phyloP scores from a whole-genome alignment of 2,329 filamentous ascomycete genomes.

The Epichloe amarillans region DNA sequence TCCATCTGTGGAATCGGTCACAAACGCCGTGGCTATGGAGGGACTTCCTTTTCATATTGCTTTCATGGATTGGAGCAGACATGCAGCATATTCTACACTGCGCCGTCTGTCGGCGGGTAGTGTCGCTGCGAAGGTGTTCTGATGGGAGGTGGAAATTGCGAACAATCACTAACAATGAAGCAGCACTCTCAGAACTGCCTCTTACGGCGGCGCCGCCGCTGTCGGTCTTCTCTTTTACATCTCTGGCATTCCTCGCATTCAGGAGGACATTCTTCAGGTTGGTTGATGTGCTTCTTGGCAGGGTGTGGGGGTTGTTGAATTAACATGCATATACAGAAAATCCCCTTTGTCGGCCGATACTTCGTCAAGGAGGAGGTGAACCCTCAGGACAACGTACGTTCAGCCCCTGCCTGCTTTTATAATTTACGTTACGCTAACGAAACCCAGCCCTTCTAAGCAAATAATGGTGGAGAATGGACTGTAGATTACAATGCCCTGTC shows the following conservation, averaged over 20 bases:
- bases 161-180: background rate
- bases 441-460: constrained; percentile 27
- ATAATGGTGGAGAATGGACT: constrained; percentile 12
- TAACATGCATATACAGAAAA: constrained; percentile 26
- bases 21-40: background rate
- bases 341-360: constrained; percentile 38
- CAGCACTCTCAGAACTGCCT: constrained; percentile 21
- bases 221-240: constrained; percentile 46
- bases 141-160: background rate
- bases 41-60: background rate
- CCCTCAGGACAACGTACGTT: constrained; percentile 49
- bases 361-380: constrained; percentile 42
- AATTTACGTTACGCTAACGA: constrained; percentile 11
- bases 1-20: background rate
- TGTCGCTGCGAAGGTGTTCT: background rate
- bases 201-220: constrained; percentile 44
- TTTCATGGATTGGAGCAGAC: background rate
- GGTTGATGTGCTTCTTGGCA: constrained; percentile 7
- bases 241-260: constrained; percentile 48
- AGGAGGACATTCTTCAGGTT: constrained; percentile 46
- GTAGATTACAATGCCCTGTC: constrained; percentile 16
- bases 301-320: background rate
- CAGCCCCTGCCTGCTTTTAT: background rate
- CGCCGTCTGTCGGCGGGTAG: background rate
- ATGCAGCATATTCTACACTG: background rate